phyloP scores from a whole-genome alignment of 2,329 filamentous ascomycete genomes.

The Aspergillus chevalieri region DNA sequence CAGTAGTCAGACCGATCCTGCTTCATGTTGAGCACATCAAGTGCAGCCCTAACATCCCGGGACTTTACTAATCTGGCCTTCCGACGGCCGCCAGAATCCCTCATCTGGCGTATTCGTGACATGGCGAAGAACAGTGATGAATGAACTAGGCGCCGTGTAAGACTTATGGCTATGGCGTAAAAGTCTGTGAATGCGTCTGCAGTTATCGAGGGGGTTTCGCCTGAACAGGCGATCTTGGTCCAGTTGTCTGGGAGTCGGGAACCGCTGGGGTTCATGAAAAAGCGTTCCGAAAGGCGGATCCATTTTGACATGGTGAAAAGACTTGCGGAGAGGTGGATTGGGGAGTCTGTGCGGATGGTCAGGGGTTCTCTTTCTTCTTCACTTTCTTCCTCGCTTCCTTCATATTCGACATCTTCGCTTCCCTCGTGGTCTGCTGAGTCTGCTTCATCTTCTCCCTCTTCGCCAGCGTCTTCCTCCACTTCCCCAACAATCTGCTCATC shows the following conservation, averaged over 20 bases:
- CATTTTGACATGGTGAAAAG: slow-evolving; percentile 57
- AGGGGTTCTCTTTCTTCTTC: slow-evolving; percentile 22
- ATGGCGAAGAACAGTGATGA: slow-evolving; percentile 64
- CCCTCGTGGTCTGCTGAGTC: neutral
- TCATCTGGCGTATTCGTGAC: slow-evolving; percentile 56
- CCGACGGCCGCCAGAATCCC: slow-evolving; percentile 19
- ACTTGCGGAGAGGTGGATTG: slow-evolving; percentile 44
- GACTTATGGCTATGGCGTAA: slow-evolving; percentile 57
- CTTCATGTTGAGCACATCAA: slow-evolving; percentile 50
- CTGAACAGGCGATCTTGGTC: slow-evolving; percentile 50
- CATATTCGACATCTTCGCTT: slow-evolving; percentile 11
- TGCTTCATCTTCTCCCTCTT: neutral
- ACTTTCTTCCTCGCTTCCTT: slow-evolving; percentile 19
- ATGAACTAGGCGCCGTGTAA: slow-evolving; percentile 66
- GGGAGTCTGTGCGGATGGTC: slow-evolving; percentile 4
- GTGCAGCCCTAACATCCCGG: slow-evolving; percentile 50
- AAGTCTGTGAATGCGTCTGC: slow-evolving; percentile 73
- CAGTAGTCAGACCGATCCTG: slow-evolving; percentile 45
- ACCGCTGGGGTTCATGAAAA: slow-evolving; percentile 69
- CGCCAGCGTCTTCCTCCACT: slow-evolving; percentile 18
- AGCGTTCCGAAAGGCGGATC: slow-evolving; percentile 56
- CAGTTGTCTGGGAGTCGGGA: slow-evolving; percentile 60
- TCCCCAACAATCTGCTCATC: slow-evolving; percentile 19
- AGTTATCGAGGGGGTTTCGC: slow-evolving; percentile 61
- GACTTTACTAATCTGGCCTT: slow-evolving; percentile 33